Percentiles rank a stretch among this genome's conserved stretches.
Conservation (phyloP, 768 basidiomycete genomes). For the Rhodotorula babjevae region DNA sequence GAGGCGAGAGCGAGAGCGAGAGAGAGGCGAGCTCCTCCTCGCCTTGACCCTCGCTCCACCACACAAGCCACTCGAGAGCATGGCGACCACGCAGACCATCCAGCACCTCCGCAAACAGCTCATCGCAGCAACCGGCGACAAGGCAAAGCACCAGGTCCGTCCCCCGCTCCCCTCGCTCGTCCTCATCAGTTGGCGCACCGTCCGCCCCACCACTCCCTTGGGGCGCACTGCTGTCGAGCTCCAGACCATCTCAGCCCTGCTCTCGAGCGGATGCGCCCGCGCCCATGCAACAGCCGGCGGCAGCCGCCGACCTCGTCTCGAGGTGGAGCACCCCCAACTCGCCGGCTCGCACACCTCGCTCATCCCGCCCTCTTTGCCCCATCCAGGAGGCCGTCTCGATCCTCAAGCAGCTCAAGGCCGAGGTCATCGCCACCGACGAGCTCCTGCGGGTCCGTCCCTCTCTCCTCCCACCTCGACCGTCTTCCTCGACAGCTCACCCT, state of each 20-base stretch:
- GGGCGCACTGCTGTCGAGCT: no score
- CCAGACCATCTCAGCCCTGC: no score
- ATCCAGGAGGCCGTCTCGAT: conserved; percentile 30
- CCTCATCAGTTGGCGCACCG: background rate
- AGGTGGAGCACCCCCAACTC: background rate
- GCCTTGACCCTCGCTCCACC: no score
- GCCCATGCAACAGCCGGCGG: background rate
- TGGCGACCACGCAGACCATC: conserved; percentile 17
- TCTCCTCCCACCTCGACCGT: background rate
- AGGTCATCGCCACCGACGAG: conserved; percentile 42
- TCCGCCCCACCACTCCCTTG: background rate
- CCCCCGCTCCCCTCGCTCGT: no score
- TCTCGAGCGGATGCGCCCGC: background rate
- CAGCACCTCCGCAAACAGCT: conserved; percentile 32
- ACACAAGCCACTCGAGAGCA: background rate
- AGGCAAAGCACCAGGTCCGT: conserved; percentile 20
- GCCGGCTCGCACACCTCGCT: no score
- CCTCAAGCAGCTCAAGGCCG: conserved; percentile 37
- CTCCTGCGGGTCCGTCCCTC: conserved; percentile 38
- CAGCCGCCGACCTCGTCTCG: background rate
- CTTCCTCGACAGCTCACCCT: background rate
- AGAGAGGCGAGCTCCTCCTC: no score
- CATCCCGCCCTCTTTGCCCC: background rate
- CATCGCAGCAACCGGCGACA: conserved; percentile 10
- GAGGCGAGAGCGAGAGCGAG: no score